A percentile compares a stretch with the other conserved stretches of the same genome.
These are phyloP conservation scores for Solanum peruvianum DNA, from an alignment of 257 asterid genomes.

Conservation along the genomic window DNA sequence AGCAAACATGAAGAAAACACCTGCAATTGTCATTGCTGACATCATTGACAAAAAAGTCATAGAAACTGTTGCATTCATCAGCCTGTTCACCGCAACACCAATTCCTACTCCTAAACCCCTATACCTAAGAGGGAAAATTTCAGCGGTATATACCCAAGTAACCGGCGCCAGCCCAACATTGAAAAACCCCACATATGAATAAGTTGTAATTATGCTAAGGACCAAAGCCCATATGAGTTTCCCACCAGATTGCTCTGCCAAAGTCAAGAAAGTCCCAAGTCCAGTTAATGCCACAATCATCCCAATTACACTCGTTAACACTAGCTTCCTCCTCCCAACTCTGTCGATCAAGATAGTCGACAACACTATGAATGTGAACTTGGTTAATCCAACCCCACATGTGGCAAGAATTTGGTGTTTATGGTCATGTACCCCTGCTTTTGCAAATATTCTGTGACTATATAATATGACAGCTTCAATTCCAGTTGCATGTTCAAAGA, in stretches of 20 bases:
- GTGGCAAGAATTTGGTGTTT: conserved; percentile 35
- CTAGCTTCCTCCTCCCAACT: conserved; percentile 46
- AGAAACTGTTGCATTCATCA: conserved; percentile 63
- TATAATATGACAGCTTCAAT: conserved; percentile 52
- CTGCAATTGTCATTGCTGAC: conserved; percentile 44
- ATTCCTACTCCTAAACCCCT: conserved; percentile 62
- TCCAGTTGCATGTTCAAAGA: conserved; percentile 68
- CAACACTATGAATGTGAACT: conserved; percentile 30
- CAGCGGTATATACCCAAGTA: conserved; percentile 75
- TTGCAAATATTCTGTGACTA: conserved; percentile 42
- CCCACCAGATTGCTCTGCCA: conserved; percentile 20
- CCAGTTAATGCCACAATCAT: conserved; percentile 47
- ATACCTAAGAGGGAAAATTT: conserved; percentile 44
- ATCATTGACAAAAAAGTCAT: conserved; percentile 52
- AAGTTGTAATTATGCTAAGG: conserved; percentile 35
- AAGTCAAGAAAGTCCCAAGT: conserved; percentile 36
- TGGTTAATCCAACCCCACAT: conserved; percentile 48
- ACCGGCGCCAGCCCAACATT: conserved; percentile 67
- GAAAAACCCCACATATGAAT: conserved; percentile 39
- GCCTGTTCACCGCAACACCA: conserved; percentile 56
- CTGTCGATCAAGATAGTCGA: conserved; percentile 47
- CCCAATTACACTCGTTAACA: conserved; percentile 38
- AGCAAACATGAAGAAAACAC: conserved; percentile 45
- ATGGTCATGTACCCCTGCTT: conserved; percentile 39
- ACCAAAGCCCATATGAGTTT: conserved; percentile 40